Percentiles rank a stretch among this genome's conserved stretches.
phyloP scores from a whole-genome alignment of 2,329 filamentous ascomycete genomes.

The Colletotrichum euphorbiae region DNA sequence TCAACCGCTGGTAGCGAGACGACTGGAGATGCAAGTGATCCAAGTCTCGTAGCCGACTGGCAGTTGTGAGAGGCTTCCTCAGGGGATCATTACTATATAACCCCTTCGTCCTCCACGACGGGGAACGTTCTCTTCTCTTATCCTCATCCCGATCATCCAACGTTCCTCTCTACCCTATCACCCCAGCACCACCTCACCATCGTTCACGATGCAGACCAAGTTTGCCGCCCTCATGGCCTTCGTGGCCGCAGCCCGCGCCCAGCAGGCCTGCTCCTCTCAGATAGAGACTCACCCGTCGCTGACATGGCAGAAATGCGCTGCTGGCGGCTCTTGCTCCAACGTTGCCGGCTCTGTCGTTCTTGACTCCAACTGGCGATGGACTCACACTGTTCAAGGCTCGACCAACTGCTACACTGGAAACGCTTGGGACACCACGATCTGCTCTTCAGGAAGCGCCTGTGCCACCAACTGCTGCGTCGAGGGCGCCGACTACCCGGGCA shows the following conservation, averaged over 20 bases:
- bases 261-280: constrained; percentile 61
- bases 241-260: constrained; percentile 58
- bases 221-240: constrained; percentile 53
- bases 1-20: neutral
- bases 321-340: constrained; percentile 60
- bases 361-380: constrained; percentile 73
- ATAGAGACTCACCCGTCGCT: constrained; percentile 65
- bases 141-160: constrained; percentile 18
- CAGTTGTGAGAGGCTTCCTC: neutral
- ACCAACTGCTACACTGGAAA: constrained; percentile 71
- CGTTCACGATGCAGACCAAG: constrained; percentile 45
- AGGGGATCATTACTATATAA: constrained; percentile 26
- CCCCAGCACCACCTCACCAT: constrained; percentile 31
- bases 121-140: neutral
- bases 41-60: neutral
- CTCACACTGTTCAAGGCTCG: constrained; percentile 58
- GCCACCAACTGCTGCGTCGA: constrained; percentile 64
- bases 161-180: constrained; percentile 8
- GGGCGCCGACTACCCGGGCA: constrained; percentile 63
- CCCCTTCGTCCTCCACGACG: neutral
- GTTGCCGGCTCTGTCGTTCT: constrained; percentile 64
- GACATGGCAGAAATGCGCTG: constrained; percentile 65
- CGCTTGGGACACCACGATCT: constrained; percentile 54
- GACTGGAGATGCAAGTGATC: neutral
- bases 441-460: constrained; percentile 53